phyloP scores from a whole-genome alignment of 768 basidiomycete genomes.

The Tulasnella sp. region DNA sequence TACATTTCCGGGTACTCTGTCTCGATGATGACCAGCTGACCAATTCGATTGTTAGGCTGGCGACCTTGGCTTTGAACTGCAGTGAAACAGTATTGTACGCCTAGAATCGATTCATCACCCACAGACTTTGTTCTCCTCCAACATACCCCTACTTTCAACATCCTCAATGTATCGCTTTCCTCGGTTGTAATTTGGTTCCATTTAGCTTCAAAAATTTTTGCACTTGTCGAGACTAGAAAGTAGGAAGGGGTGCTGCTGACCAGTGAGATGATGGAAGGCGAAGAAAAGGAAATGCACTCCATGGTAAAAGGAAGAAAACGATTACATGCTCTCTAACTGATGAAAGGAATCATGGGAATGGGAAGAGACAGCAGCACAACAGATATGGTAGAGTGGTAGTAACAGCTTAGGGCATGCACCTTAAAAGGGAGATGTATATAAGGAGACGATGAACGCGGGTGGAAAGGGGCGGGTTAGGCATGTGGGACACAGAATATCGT shows the following conservation, averaged over 20 bases:
- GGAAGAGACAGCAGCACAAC: neutral
- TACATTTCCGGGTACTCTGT: slow-evolving; percentile 20
- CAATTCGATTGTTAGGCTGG: neutral
- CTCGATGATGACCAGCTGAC: neutral
- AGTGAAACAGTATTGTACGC: no score
- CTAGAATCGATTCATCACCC: no score
- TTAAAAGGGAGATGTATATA: neutral
- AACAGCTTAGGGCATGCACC: neutral
- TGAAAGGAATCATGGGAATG: neutral
- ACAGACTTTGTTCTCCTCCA: neutral
- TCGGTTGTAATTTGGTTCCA: neutral
- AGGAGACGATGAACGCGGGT: neutral
- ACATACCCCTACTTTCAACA: neutral
- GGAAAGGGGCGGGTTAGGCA: neutral
- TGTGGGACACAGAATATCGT: neutral
- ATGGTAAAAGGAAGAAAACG: neutral
- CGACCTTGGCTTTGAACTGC: neutral
- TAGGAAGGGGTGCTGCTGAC: neutral
- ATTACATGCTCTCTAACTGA: neutral
- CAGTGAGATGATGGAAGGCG: no score
- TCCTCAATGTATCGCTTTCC: neutral
- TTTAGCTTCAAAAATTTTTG: neutral
- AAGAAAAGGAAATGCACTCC: neutral
- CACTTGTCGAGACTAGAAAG: neutral
- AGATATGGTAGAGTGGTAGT: neutral